Percentiles rank a stretch among this genome's conserved stretches.
phyloP scores from a whole-genome alignment of 2,329 filamentous ascomycete genomes.

The Claviceps sp. region DNA sequence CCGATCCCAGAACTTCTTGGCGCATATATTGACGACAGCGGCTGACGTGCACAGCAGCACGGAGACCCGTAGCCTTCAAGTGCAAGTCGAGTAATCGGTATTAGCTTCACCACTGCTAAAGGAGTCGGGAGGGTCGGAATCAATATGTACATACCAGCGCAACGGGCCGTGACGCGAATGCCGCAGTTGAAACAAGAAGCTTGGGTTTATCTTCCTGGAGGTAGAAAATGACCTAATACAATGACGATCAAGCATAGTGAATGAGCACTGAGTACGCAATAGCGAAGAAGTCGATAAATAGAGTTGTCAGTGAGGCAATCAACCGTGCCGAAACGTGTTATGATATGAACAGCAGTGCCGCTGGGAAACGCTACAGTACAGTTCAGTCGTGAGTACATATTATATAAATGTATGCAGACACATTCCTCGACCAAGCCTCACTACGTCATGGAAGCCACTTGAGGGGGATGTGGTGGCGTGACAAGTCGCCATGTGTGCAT shows the following conservation, averaged over 20 bases:
- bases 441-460: background rate
- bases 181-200: constrained; percentile 19
- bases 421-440: background rate
- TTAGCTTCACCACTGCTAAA: too few relatives aligned
- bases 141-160: constrained; percentile 17
- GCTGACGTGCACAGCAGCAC: constrained; percentile 1
- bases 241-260: background rate
- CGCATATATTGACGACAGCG: constrained; percentile 17
- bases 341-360: background rate
- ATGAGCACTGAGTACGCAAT: background rate
- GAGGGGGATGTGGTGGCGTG: background rate
- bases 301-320: background rate
- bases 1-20: constrained; percentile 14
- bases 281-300: background rate
- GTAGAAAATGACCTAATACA: constrained; percentile 18
- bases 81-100: background rate
- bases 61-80: background rate
- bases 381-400: too few relatives aligned
- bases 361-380: background rate
- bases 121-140: background rate
- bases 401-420: background rate
- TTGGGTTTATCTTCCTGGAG: constrained; percentile 20
- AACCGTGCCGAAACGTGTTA: background rate
- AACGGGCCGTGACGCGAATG: constrained; percentile 17
- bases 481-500: background rate